Evolutionary conservation across 495 filamentous ascomycete genomes (phyloP), one percentile per base, ranked within the genome.

Genomic region (Penicillium cosmopolitanum): DNA sequence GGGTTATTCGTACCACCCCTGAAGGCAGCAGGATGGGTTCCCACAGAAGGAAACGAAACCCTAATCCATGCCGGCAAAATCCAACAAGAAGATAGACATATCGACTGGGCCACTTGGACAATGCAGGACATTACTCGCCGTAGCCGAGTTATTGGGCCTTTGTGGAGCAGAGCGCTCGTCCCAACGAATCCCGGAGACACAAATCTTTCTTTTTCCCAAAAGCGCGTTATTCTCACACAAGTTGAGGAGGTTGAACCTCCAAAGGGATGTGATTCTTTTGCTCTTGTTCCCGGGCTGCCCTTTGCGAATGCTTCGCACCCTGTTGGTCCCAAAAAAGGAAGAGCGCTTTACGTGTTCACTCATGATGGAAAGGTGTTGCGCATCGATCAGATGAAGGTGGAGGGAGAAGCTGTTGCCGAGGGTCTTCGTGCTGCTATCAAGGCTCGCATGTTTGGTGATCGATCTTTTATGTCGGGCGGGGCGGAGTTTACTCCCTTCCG

Each of bases 1-100:
- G 76, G 85, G 2, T 54, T 89, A 1, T 93, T 92, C 57, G 77
- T 92, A 1, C 87, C 87, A 3, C 89, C 89, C 5, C 58, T 84
- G 4, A 57, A 69, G 36, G 64, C 78, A 7, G 72, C 63, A 3
- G 77, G 78, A 35, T 79, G 77, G 77, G 61, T 55, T 8, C 38
- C 65, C 12, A 34, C 62, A 15, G 55, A 63, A 25, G 51, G 46
- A 6, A 60, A 55, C 13, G 46, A 62, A 10, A 34, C 65, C 11
- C 51, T 77, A 43, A 68, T 64, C 9, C 76, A 82, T 56, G 84
- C 84, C 11, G 66, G 74, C 0, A 87, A 87, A 57, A 82, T 86
- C 33, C 79, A 67, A 18, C 70, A 82, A 3, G 72, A 81, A 36
- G 81, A 87, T 58, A 70, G 77, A 1, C 78, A 79, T 55, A 73